Conservation (phyloP, 2,329 filamentous ascomycete genomes). For the Fusarium acutatum region DNA sequence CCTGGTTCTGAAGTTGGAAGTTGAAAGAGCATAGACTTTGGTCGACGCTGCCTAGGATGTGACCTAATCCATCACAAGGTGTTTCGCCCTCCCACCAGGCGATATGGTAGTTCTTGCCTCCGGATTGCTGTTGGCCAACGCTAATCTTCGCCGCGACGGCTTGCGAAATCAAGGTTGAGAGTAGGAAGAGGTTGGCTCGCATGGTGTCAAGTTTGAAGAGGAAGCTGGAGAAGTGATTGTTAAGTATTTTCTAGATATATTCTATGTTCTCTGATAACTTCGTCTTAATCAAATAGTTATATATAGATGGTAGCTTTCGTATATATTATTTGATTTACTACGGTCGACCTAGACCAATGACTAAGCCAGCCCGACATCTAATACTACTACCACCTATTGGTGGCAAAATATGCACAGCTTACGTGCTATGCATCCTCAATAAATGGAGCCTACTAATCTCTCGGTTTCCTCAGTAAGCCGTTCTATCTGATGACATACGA, state of each 20-base stretch:
- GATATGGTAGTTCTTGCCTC: not conserved
- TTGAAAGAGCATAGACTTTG: not conserved
- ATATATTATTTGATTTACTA: not conserved
- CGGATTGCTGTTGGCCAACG: not conserved
- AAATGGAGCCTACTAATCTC: not conserved
- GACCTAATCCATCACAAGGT: not conserved
- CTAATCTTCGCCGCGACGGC: not conserved
- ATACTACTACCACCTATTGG: not conserved
- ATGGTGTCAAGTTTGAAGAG: not conserved
- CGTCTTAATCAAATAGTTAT: not conserved
- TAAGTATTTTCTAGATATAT: fast-evolving
- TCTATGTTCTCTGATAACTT: not conserved
- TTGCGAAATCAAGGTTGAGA: not conserved
- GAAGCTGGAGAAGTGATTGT: fast-evolving
- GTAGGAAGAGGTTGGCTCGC: not conserved
- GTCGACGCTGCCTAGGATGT: not conserved
- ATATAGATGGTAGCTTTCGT: not conserved
- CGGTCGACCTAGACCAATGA: not conserved
- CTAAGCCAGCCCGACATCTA: not conserved
- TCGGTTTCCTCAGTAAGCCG: not conserved
- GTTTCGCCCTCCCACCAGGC: not conserved
- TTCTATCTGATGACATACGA: not conserved
- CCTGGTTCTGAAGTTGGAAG: not conserved
- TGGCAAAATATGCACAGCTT: not conserved
- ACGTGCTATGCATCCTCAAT: not conserved